phyloP scores from a whole-genome alignment of 805 yeast genomes.

The Hanseniaspora pseudoguilliermondii region DNA sequence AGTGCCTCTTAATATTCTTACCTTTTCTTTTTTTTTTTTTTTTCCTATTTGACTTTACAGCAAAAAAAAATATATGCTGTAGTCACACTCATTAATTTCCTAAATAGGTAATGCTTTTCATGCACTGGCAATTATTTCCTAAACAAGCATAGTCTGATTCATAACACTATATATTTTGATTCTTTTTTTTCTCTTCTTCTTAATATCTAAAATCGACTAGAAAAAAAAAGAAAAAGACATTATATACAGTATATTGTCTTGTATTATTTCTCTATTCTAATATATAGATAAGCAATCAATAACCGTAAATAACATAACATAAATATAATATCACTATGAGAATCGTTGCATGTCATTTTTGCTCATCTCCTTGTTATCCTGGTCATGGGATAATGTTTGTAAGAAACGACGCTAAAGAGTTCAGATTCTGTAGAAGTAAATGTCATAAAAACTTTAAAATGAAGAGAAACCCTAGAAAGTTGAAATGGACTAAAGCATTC shows the following conservation, averaged over 20 bases:
- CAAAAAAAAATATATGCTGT: too few species aligned
- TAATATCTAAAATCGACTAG: too few species aligned
- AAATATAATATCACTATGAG: slow-evolving; percentile 40
- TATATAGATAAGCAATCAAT: not conserved
- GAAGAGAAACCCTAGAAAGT: slow-evolving; percentile 95
- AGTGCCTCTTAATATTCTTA: too few species aligned
- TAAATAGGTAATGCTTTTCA: not conserved
- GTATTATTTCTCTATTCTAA: not conserved
- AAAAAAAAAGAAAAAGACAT: too few species aligned
- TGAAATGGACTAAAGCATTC: slow-evolving; percentile 97
- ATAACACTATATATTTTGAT: not conserved
- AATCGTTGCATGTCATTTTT: slow-evolving; percentile 84
- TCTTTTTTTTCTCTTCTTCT: too few species aligned
- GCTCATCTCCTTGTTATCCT: slow-evolving; percentile 92
- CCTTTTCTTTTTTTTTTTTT: too few species aligned
- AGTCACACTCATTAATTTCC: too few species aligned
- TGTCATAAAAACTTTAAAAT: slow-evolving; percentile 96
- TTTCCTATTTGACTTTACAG: too few species aligned
- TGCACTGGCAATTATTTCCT: not conserved
- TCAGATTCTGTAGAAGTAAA: slow-evolving; percentile 92
- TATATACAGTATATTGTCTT: too few species aligned
- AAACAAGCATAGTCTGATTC: not conserved
- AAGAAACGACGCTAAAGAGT: slow-evolving; percentile 95
- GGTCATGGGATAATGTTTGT: slow-evolving; percentile 96
- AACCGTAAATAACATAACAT: slow-evolving; percentile 1